These are phyloP conservation scores for Microascus cirrosus DNA, from an alignment of 2,329 filamentous ascomycete genomes.

Conservation along the genomic window DNA sequence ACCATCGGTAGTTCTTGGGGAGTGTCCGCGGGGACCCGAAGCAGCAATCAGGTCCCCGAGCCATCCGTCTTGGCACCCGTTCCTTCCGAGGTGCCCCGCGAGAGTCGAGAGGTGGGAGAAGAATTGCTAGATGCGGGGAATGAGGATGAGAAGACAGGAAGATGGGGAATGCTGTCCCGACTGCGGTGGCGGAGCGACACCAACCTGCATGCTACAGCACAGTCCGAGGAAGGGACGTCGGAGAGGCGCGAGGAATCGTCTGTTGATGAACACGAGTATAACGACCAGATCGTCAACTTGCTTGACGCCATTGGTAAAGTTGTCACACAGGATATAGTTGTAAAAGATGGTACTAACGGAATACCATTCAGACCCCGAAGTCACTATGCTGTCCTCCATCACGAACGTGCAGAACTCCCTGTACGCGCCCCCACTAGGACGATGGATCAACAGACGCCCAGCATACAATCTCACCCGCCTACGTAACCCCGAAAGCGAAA, in stretches of 20 bases:
- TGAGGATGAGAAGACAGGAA: neutral
- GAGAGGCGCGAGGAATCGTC: neutral
- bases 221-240: neutral
- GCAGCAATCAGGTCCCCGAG: neutral
- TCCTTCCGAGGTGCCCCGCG: neutral
- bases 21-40: neutral
- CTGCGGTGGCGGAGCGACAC: neutral
- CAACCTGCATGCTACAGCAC: neutral
- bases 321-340: neutral
- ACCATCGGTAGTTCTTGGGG: neutral
- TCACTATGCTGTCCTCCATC: conserved; percentile 70
- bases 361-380: conserved; percentile 60
- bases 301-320: conserved; percentile 26
- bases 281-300: conserved; percentile 26
- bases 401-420: conserved; percentile 87
- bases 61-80: neutral
- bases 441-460: conserved; percentile 63
- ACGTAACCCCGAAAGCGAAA: neutral
- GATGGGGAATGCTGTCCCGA: neutral
- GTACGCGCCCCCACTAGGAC: conserved; percentile 72
- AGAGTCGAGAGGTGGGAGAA: neutral
- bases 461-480: conserved; percentile 54
- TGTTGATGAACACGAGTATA: conserved; percentile 20
- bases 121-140: neutral
- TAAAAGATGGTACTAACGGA: neutral